Evolutionary conservation across 345 rosid species (phyloP).

Genomic region (Geranium brycei): DNA sequence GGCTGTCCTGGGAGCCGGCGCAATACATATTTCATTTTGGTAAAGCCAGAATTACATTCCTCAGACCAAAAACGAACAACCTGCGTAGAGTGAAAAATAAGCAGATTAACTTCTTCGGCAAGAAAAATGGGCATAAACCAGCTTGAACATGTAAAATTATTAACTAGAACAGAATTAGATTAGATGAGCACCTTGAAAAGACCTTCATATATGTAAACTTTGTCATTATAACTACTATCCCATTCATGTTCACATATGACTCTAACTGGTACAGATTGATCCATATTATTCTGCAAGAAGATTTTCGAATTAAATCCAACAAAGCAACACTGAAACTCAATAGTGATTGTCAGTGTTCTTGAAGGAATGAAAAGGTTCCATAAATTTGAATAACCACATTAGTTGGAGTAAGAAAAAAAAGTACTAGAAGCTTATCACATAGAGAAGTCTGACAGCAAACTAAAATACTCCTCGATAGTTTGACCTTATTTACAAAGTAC

Average conservation of each 20-base stretch:
- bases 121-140: not conserved
- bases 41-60: conserved; percentile 79
- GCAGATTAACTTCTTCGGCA: too few species aligned
- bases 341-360: too few species aligned
- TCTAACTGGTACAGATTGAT: conserved; percentile 57
- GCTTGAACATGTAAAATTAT: not conserved
- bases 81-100: conserved; percentile 19
- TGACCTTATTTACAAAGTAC: conserved; percentile 3
- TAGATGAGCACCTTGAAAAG: conserved; percentile 49
- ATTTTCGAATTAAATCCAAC: too few species aligned
- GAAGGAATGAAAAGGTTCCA: too few species aligned
- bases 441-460: too few species aligned
- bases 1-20: conserved; percentile 69
- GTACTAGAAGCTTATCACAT: too few species aligned
- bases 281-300: conserved; percentile 53
- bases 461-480: too few species aligned
- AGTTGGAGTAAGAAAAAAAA: too few species aligned
- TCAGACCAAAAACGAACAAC: conserved; percentile 76
- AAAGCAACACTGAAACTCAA: not conserved
- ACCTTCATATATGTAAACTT: conserved; percentile 79
- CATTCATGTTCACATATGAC: conserved; percentile 74
- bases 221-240: conserved; percentile 51
- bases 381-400: too few species aligned
- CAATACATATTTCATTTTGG: conserved; percentile 58
- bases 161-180: not conserved